Evolutionary conservation across 2,329 filamentous ascomycete genomes (phyloP).

Genomic region (Botrytis elliptica): DNA sequence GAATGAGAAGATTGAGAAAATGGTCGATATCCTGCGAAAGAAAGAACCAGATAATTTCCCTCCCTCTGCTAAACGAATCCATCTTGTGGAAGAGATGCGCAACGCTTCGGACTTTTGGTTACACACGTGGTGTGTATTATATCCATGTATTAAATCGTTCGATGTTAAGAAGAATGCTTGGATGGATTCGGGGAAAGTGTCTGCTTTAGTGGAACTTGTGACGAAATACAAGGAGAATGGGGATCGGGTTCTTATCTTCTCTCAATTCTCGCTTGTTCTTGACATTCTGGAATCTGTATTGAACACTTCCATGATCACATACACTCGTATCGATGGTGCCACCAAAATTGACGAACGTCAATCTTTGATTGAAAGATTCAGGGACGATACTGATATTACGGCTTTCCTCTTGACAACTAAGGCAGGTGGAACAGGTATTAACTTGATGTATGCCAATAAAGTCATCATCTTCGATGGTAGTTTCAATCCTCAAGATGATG

Average conservation of each 20-base stretch:
- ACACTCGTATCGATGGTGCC: conserved; percentile 81
- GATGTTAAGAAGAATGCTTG: conserved; percentile 55
- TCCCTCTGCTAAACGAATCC: conserved; percentile 49
- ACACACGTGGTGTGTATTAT: conserved; percentile 64
- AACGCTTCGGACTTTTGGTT: conserved; percentile 63
- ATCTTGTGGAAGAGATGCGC: conserved; percentile 56
- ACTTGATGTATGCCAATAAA: conserved; percentile 92
- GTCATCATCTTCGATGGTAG: conserved; percentile 95
- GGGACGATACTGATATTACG: conserved; percentile 70
- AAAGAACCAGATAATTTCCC: conserved; percentile 57
- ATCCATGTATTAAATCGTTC: conserved; percentile 52
- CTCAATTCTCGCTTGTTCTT: conserved; percentile 87
- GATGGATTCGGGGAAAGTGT: conserved; percentile 77
- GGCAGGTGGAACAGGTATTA: conserved; percentile 95
- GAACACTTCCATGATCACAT: conserved; percentile 67
- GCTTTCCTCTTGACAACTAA: conserved; percentile 93
- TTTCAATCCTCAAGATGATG: conserved; percentile 97
- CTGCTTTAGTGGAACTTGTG: conserved; percentile 74
- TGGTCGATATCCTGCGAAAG: conserved; percentile 73
- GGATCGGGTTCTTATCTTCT: conserved; percentile 87
- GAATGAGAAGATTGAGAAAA: conserved; percentile 71
- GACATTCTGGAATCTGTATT: conserved; percentile 86
- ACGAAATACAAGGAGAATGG: conserved; percentile 72
- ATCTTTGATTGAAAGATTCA: conserved; percentile 83
- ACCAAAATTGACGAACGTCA: conserved; percentile 83